Percentiles rank a stretch among this genome's conserved stretches.
Evolutionary conservation across 23 red algal genomes (phyloP).

Genomic region (Gracilariopsis chorda): DNA sequence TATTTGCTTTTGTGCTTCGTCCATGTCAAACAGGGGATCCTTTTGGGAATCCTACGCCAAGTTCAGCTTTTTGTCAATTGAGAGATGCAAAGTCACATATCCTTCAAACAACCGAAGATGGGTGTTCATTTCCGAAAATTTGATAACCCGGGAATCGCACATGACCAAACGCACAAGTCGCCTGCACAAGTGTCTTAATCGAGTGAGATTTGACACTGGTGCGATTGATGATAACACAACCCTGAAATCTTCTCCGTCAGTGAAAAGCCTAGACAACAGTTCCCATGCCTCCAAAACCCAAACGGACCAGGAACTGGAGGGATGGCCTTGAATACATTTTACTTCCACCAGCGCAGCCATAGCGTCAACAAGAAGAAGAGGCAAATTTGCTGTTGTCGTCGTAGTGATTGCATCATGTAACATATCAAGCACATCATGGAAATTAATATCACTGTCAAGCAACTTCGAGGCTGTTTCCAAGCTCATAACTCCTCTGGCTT

Average conservation of each 20-base stretch:
- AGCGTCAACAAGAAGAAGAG: slow-evolving; percentile 62
- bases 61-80: slow-evolving; percentile 71
- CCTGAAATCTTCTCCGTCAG: slow-evolving; percentile 64
- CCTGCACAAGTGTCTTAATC: slow-evolving; percentile 37
- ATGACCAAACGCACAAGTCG: slow-evolving; percentile 69
- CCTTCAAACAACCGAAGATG: slow-evolving; percentile 77
- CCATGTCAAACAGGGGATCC: background rate
- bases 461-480: slow-evolving; percentile 35
- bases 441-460: slow-evolving; percentile 24
- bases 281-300: slow-evolving; percentile 79
- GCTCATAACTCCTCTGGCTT: slow-evolving; percentile 49
- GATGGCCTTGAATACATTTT: slow-evolving; percentile 50
- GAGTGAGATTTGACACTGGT: slow-evolving; percentile 64
- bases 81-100: slow-evolving; percentile 61
- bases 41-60: slow-evolving; percentile 36
- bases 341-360: slow-evolving; percentile 73
- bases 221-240: slow-evolving; percentile 56
- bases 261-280: slow-evolving; percentile 63
- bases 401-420: slow-evolving; percentile 37
- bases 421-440: slow-evolving; percentile 56
- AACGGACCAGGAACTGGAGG: slow-evolving; percentile 32
- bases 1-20: background rate
- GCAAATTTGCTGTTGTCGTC: slow-evolving; percentile 40
- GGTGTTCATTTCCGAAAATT: slow-evolving; percentile 66
- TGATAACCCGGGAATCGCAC: slow-evolving; percentile 35